A percentile compares a stretch with the other conserved stretches of the same genome.
Conservation (phyloP, 768 basidiomycete genomes). For the Suillus paluster region DNA sequence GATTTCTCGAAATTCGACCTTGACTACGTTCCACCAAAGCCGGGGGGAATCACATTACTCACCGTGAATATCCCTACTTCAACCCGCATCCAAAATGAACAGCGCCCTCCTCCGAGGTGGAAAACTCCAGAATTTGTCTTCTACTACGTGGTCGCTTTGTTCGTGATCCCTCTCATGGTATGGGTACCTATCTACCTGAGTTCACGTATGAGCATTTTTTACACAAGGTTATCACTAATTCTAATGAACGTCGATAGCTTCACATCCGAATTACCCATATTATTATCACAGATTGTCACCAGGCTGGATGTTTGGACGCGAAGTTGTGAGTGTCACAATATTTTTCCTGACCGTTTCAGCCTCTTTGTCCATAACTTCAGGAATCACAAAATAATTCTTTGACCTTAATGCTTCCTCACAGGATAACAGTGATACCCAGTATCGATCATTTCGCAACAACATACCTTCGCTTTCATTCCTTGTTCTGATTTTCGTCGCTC, state of each 20-base stretch:
- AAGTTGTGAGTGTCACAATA: slow-evolving; percentile 59
- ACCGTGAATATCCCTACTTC: slow-evolving; percentile 61
- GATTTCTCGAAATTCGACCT: slow-evolving; percentile 20
- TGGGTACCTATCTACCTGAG: slow-evolving; percentile 79
- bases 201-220: slow-evolving; percentile 54
- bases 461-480: slow-evolving; percentile 63
- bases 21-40: slow-evolving; percentile 13
- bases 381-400: neutral
- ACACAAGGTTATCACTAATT: neutral
- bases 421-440: slow-evolving; percentile 95
- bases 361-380: slow-evolving; percentile 4
- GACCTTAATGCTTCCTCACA: slow-evolving; percentile 34
- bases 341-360: slow-evolving; percentile 1
- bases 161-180: slow-evolving; percentile 74
- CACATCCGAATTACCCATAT: slow-evolving; percentile 72
- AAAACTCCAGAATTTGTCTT: slow-evolving; percentile 76
- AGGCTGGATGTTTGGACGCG: slow-evolving; percentile 85
- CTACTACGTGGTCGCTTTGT: slow-evolving; percentile 64
- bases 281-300: slow-evolving; percentile 61
- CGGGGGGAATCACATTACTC: slow-evolving; percentile 45
- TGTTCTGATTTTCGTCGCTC: slow-evolving; percentile 53
- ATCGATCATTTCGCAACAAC: slow-evolving; percentile 84
- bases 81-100: slow-evolving; percentile 25
- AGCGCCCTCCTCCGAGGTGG: slow-evolving; percentile 65
- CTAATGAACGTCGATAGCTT: slow-evolving; percentile 44